Evolutionary conservation across 2,329 filamentous ascomycete genomes (phyloP).

Genomic region (Curvularia spicifera): DNA sequence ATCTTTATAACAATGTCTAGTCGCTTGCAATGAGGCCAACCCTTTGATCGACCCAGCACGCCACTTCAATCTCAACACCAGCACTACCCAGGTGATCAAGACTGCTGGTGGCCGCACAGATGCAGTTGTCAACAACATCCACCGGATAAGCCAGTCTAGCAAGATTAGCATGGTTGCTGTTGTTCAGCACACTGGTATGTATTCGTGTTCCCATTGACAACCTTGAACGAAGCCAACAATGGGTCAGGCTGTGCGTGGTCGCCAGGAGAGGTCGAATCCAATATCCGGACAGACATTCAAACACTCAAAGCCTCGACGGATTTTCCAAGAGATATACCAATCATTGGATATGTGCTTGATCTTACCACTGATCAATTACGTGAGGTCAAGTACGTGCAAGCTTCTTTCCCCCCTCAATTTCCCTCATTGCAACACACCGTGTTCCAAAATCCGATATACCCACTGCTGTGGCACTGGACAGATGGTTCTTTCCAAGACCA

Average conservation of each 20-base stretch:
- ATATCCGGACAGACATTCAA: constrained; percentile 24
- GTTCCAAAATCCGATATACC: constrained; percentile 1
- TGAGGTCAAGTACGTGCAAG: constrained; percentile 31
- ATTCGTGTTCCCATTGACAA: background rate
- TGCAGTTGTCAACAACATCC: constrained; percentile 17
- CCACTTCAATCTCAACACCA: constrained; percentile 31
- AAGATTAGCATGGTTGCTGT: constrained; percentile 30
- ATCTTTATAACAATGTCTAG: background rate
- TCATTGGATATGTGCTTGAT: constrained; percentile 33
- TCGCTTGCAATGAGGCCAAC: constrained; percentile 9
- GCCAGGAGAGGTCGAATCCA: constrained; percentile 16
- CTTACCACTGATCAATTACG: constrained; percentile 16
- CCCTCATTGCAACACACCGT: background rate
- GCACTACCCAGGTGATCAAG: constrained; percentile 25
- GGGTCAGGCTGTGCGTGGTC: constrained; percentile 20
- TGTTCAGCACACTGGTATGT: constrained; percentile 31
- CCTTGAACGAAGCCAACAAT: background rate
- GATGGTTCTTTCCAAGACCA: too few species aligned
- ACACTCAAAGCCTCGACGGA: constrained; percentile 18
- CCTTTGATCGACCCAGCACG: constrained; percentile 22
- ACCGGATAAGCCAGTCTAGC: constrained; percentile 19
- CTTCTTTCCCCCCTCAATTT: background rate
- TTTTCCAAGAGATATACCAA: constrained; percentile 25
- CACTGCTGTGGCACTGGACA: background rate
- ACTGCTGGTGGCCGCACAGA: constrained; percentile 25